Conservation (phyloP, 257 asterid species). For the Przewalskia tangutica region DNA sequence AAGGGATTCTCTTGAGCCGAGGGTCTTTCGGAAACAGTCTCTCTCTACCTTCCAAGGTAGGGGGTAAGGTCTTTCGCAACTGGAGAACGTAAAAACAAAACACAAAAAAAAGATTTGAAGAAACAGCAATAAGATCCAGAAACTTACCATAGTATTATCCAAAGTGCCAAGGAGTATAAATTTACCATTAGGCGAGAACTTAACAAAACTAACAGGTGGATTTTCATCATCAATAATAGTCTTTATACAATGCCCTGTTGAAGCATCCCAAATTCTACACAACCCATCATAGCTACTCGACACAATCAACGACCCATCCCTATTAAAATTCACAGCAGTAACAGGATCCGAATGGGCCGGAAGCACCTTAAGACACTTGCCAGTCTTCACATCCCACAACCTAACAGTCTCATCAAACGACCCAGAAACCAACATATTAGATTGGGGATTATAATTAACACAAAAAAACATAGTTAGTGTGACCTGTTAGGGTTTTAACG, state of each 20-base stretch:
- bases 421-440: slow-evolving; percentile 80
- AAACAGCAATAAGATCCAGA: neutral
- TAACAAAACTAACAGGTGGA: slow-evolving; percentile 92
- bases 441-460: slow-evolving; percentile 70
- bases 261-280: slow-evolving; percentile 95
- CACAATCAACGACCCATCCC: slow-evolving; percentile 77
- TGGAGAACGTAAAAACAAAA: neutral
- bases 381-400: slow-evolving; percentile 88
- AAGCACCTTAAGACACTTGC: slow-evolving; percentile 78
- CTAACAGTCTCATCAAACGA: slow-evolving; percentile 89
- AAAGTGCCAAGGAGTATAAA: slow-evolving; percentile 84
- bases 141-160: slow-evolving; percentile 74
- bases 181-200: slow-evolving; percentile 90
- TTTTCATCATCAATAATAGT: slow-evolving; percentile 90
- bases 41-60: too few species aligned
- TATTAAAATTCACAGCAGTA: slow-evolving; percentile 66
- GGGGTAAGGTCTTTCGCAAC: neutral
- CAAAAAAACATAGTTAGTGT: slow-evolving; percentile 86
- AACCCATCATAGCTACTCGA: slow-evolving; percentile 92
- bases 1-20: too few species aligned
- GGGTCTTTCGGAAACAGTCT: too few species aligned
- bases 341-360: slow-evolving; percentile 98
- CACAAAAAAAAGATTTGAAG: neutral
- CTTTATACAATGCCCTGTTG: slow-evolving; percentile 94
- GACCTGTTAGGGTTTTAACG: slow-evolving; percentile 75